phyloP scores from a whole-genome alignment of 768 basidiomycete species.

The Russula emetica region DNA sequence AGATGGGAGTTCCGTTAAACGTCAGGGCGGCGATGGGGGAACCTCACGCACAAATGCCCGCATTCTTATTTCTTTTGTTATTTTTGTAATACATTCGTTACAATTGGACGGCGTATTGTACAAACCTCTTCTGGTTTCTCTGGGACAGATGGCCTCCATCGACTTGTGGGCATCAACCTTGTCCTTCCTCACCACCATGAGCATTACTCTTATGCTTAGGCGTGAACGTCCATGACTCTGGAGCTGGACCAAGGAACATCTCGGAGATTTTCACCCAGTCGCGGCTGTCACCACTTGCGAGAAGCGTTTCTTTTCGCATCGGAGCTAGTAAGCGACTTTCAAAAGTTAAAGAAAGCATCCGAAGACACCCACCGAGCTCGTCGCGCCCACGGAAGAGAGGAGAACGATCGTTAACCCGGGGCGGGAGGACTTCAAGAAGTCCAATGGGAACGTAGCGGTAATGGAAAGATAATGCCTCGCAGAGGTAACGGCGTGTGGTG shows the following conservation, averaged over 20 bases:
- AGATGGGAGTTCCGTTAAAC: not conserved
- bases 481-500: conserved; percentile 87
- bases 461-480: conserved; percentile 93
- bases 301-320: conserved; percentile 60
- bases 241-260: conserved; percentile 89
- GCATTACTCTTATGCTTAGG: conserved; percentile 96
- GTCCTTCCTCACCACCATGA: conserved; percentile 52
- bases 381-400: conserved; percentile 83
- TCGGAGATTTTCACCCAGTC: conserved; percentile 94
- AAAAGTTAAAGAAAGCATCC: conserved; percentile 5
- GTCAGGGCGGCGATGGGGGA: not conserved
- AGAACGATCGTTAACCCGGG: conserved; percentile 83
- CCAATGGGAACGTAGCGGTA: conserved; percentile 96
- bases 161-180: conserved; percentile 42
- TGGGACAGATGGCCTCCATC: not conserved
- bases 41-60: not conserved
- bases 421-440: conserved; percentile 76
- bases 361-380: conserved; percentile 66
- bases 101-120: not conserved
- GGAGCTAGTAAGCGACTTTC: not conserved
- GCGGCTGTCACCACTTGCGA: conserved; percentile 70
- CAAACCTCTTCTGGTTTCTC: not conserved
- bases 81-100: conserved; percentile 16
- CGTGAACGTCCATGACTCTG: conserved; percentile 77
- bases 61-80: conserved; percentile 21